A percentile compares a stretch with the other conserved stretches of the same genome.
Evolutionary conservation across 805 yeast species (phyloP).

Genomic region (Tetrapisispora pingtungensis): DNA sequence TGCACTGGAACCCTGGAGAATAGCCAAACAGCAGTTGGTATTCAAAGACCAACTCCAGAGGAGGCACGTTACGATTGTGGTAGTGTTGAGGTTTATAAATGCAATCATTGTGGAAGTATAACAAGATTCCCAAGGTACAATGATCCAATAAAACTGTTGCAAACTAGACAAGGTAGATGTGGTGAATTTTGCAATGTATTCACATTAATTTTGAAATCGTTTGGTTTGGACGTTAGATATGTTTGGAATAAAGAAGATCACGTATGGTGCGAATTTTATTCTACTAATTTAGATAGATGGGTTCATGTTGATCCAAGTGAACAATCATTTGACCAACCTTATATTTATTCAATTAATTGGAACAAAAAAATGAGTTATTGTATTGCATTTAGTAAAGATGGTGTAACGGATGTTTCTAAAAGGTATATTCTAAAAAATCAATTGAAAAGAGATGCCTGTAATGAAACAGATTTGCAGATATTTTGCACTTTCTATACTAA

Average conservation of each 20-base stretch:
- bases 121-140: conserved; percentile 72
- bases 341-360: conserved; percentile 75
- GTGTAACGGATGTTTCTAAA: conserved; percentile 57
- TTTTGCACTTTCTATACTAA: conserved; percentile 32
- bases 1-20: conserved; percentile 37
- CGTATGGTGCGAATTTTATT: conserved; percentile 90
- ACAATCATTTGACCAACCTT: conserved; percentile 72
- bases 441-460: conserved; percentile 39
- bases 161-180: conserved; percentile 68
- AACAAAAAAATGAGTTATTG: conserved; percentile 88
- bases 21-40: conserved; percentile 31
- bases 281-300: conserved; percentile 55
- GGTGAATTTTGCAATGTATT: conserved; percentile 95
- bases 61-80: conserved; percentile 44
- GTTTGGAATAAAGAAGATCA: conserved; percentile 90
- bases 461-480: conserved; percentile 32
- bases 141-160: conserved; percentile 50
- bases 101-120: conserved; percentile 38
- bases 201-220: conserved; percentile 54
- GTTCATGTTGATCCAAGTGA: conserved; percentile 87
- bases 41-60: conserved; percentile 33
- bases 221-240: conserved; percentile 58
- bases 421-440: conserved; percentile 47
- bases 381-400: conserved; percentile 54
- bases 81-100: conserved; percentile 53